Base-by-base conservation (phyloP, 345 rosid species). In the Dipteronia dyeriana region DNA sequence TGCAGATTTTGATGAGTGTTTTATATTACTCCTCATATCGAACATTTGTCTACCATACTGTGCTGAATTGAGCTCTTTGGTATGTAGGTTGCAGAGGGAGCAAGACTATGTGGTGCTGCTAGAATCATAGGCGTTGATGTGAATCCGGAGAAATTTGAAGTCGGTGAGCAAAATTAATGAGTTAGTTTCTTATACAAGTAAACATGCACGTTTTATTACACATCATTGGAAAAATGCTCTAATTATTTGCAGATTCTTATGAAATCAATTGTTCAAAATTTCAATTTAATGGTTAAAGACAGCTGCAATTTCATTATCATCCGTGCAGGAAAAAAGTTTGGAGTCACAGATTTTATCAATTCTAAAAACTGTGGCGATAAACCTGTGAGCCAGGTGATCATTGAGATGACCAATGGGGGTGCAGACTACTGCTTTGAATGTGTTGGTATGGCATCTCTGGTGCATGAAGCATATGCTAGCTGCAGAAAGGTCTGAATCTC, bases 341-440 rank as follows among this genome's bases (percentile, higher is more conserved):
- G 98, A 62, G 80, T 93, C 43, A 90, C 97, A 17, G 97, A 93
- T 51, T 95, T 93, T 71, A 84, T 93, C 71, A 83, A 85, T 83
- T 54, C 91, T 43, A 86, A 71, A 81, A 85, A 88, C 41, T 70
- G 75, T 29, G 89, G 79, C 7, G 78, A 86, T 71, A 87, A 82
- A 79, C 71, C 92, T 64, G 81, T 85, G 68, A 89, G 94, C 85
- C 87, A 91, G 95, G 85, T 86, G 79, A 84, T 93, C 75, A 84
- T 64, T n/a, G 94, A 91, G 79, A 90, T 93, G 90, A 93, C 96
- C 9, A 80, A 67, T 73, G 94, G 91, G 16, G 94, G 96, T 45
- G 98, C 98, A 64, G 98, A 93, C 79, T 89, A 91, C 73, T 90
- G 96, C 83, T 91, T 93, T 61, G 98, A 93, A 70, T 90, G 96